A percentile compares a stretch with the other conserved stretches of the same genome.
phyloP scores from a whole-genome alignment of 2,329 filamentous ascomycete genomes.

The Calonectria pauciramosa region DNA sequence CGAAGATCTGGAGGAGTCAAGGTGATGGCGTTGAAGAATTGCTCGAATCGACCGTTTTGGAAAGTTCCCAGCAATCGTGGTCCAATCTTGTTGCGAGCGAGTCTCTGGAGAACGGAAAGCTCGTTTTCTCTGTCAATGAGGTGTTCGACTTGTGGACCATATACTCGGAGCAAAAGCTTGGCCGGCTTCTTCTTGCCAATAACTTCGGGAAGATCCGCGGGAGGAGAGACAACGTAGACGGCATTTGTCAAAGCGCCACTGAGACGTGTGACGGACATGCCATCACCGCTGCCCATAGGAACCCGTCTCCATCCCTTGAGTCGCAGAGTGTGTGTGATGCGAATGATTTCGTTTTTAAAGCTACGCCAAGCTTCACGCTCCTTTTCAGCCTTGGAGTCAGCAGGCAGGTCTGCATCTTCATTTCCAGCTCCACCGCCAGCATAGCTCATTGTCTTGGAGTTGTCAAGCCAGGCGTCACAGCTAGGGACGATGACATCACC shows the following conservation, averaged over 20 bases:
- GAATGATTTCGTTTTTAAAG: constrained; percentile 94
- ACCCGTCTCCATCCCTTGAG: constrained; percentile 94
- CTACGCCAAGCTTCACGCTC: constrained; percentile 83
- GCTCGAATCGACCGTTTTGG: constrained; percentile 93
- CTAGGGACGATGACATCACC: constrained; percentile 86
- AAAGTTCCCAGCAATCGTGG: constrained; percentile 93
- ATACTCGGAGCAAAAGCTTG: constrained; percentile 90
- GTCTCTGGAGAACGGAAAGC: constrained; percentile 84
- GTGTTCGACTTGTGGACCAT: constrained; percentile 95
- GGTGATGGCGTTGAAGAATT: constrained; percentile 89
- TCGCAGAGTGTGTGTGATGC: constrained; percentile 87
- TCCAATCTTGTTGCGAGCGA: constrained; percentile 93
- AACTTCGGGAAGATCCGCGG: constrained; percentile 66
- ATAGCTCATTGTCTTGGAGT: constrained; percentile 89
- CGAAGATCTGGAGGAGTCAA: constrained; percentile 83
- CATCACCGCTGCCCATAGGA: constrained; percentile 76
- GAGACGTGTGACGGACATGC: constrained; percentile 79
- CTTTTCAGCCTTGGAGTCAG: constrained; percentile 67
- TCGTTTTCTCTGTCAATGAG: constrained; percentile 95
- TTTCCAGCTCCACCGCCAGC: constrained; percentile 62
- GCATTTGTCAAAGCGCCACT: constrained; percentile 97
- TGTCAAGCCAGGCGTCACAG: constrained; percentile 89
- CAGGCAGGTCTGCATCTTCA: constrained; percentile 52
- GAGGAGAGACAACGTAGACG: constrained; percentile 93
- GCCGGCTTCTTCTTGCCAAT: constrained; percentile 62